A percentile compares a stretch with the other conserved stretches of the same genome.
Conservation (phyloP, 371 early-diverging fungal species). For the Mucor irregularis region DNA sequence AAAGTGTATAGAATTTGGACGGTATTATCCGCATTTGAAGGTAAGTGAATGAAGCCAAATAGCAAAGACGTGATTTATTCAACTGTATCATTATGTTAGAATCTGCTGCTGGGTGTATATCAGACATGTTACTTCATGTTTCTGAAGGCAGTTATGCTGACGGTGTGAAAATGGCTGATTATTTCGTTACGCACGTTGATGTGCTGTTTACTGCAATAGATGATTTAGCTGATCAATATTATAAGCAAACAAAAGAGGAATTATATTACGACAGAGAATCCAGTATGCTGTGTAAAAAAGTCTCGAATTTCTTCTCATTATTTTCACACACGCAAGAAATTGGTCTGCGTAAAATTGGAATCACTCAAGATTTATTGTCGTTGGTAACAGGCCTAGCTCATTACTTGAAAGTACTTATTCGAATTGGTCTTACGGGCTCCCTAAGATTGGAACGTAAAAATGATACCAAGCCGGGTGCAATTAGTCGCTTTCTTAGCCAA, state of each 20-base stretch:
- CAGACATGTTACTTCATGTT: constrained; percentile 93
- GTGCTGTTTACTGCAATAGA: constrained; percentile 91
- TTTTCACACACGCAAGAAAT: constrained; percentile 80
- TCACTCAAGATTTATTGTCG: constrained; percentile 88
- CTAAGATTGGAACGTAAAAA: constrained; percentile 68
- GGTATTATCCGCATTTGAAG: constrained; percentile 91
- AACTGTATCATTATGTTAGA: constrained; percentile 46
- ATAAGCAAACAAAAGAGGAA: constrained; percentile 37
- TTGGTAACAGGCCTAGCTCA: constrained; percentile 94
- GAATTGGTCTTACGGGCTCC: constrained; percentile 87
- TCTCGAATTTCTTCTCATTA: constrained; percentile 90
- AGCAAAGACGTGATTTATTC: too few relatives aligned
- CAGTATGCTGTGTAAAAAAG: constrained; percentile 87
- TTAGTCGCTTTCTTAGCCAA: constrained; percentile 62
- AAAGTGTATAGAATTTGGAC: constrained; percentile 92
- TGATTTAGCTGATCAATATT: constrained; percentile 44
- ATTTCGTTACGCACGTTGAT: constrained; percentile 92
- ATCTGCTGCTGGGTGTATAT: constrained; percentile 95
- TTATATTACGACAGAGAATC: constrained; percentile 83
- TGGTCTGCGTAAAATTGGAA: constrained; percentile 64
- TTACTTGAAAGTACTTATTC: constrained; percentile 87
- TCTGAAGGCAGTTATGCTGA: constrained; percentile 83
- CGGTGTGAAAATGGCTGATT: constrained; percentile 86
- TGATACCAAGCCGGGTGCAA: constrained; percentile 41
- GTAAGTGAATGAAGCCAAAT: too few relatives aligned